Percentiles rank a stretch among this genome's conserved stretches.
These are phyloP conservation scores for Bruguiera parviflora DNA, from an alignment of 345 rosid species.

Conservation along the genomic window DNA sequence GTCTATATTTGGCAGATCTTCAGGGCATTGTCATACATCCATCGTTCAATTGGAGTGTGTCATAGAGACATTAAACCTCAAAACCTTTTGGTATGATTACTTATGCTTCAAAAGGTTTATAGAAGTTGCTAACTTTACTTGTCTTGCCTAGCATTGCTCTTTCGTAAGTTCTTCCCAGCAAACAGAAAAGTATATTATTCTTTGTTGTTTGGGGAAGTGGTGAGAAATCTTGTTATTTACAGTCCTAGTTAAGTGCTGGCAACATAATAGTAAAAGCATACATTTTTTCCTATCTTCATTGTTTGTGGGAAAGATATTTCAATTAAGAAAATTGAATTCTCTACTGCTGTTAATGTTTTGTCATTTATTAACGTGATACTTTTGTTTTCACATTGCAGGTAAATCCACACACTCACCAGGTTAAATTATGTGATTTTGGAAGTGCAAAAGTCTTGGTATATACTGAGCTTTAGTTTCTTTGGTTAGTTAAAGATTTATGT, in stretches of 20 bases:
- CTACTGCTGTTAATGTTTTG: not conserved
- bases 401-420: constrained; percentile 97
- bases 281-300: not conserved
- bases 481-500: not conserved
- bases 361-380: not conserved
- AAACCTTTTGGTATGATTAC: constrained; percentile 74
- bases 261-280: not conserved
- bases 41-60: constrained; percentile 79
- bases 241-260: not conserved
- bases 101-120: not conserved
- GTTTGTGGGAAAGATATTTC: not conserved
- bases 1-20: constrained; percentile 58
- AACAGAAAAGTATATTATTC: not conserved
- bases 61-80: constrained; percentile 99
- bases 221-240: not conserved
- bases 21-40: constrained; percentile 89
- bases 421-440: constrained; percentile 94
- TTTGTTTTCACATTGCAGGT: constrained; percentile 45
- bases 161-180: not conserved
- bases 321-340: not conserved
- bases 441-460: constrained; percentile 98
- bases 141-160: not conserved
- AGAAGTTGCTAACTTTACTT: not conserved
- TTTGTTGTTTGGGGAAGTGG: not conserved
- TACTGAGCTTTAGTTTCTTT: constrained; percentile 1